Evolutionary conservation across 257 asterid species (phyloP).

Genomic region (Nicotiana noctiflora): DNA sequence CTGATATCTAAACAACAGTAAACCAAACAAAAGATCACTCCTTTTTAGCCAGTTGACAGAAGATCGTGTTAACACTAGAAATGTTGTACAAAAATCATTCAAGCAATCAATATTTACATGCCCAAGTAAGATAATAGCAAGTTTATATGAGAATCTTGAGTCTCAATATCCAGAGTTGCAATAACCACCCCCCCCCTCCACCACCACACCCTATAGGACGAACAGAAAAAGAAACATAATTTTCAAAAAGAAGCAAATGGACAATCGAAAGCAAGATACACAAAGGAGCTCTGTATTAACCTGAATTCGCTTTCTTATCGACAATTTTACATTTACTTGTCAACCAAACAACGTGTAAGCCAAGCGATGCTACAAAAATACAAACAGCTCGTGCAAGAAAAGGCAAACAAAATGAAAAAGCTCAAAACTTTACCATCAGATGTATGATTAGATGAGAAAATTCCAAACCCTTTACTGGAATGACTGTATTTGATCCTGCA

Average conservation of each 20-base stretch:
- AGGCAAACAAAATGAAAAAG: background rate
- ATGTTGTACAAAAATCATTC: background rate
- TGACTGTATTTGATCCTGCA: constrained; percentile 68
- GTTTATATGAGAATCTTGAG: background rate
- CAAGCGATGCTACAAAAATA: background rate
- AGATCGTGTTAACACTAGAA: background rate
- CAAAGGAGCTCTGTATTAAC: background rate
- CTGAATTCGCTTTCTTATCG: background rate
- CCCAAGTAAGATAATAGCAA: background rate
- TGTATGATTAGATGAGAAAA: constrained; percentile 49
- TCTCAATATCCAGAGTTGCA: background rate
- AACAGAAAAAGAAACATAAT: background rate
- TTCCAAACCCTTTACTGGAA: constrained; percentile 71
- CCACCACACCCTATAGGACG: background rate
- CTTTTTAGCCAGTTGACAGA: background rate
- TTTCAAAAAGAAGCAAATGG: background rate
- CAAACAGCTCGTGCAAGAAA: background rate
- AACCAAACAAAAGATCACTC: background rate
- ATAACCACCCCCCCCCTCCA: background rate
- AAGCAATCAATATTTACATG: background rate
- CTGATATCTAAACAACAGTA: background rate
- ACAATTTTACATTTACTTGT: background rate
- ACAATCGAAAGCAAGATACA: background rate
- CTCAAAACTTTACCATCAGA: constrained; percentile 43
- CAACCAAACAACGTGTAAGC: background rate